Percentiles rank a stretch among this genome's conserved stretches.
Evolutionary conservation across 2,329 filamentous ascomycete genomes (phyloP).

Genomic region (Elsinoe fawcettii): DNA sequence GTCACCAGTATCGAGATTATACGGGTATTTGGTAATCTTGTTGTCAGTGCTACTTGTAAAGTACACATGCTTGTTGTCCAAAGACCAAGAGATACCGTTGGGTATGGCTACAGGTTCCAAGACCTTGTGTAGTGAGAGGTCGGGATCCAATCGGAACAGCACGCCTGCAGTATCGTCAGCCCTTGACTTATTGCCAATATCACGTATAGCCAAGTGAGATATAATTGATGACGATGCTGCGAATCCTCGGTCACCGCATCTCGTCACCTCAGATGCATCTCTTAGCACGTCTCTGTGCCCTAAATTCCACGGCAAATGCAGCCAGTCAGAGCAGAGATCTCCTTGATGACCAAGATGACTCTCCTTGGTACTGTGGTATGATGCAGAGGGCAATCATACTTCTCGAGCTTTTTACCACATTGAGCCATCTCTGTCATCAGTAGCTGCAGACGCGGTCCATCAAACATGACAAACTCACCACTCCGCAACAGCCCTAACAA

Average conservation of each 20-base stretch:
- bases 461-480: neutral
- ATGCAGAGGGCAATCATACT: neutral
- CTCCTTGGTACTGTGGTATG: neutral
- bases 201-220: neutral
- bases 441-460: neutral
- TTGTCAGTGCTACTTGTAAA: constrained; percentile 69
- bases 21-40: constrained; percentile 69
- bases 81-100: constrained; percentile 77
- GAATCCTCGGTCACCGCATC: neutral
- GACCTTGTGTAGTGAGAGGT: constrained; percentile 52
- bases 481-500: neutral
- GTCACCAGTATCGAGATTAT: constrained; percentile 54
- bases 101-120: constrained; percentile 60
- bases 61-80: constrained; percentile 65
- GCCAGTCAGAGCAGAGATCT: neutral
- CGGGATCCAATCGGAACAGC: constrained; percentile 62
- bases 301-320: no score
- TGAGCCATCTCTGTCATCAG: neutral
- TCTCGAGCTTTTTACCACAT: neutral
- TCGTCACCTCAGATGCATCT: neutral
- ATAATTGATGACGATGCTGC: neutral
- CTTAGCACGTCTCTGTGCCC: neutral
- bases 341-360: neutral
- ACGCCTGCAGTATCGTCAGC: constrained; percentile 46
- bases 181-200: neutral